These are phyloP conservation scores for Camellia lanceoleosa DNA, from an alignment of 148 eudicot species.

Conservation along the genomic window DNA sequence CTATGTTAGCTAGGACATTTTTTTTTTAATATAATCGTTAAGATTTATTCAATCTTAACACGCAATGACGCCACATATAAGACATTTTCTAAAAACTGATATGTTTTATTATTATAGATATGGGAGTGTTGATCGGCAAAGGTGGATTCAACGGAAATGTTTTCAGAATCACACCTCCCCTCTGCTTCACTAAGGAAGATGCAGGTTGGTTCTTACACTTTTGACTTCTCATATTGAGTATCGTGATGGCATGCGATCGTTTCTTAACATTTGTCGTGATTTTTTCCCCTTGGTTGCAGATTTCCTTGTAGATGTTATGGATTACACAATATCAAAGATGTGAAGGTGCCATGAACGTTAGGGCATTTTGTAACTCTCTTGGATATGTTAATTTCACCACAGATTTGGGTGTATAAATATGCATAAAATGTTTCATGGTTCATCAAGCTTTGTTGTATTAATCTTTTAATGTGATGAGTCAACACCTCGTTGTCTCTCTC, in stretches of 20 bases:
- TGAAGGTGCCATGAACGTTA: constrained; percentile 5
- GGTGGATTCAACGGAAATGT: constrained; percentile 95
- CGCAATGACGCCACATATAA: no score
- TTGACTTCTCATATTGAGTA: background rate
- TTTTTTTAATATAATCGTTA: no score
- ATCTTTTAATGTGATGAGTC: constrained; percentile 37
- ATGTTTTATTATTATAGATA: constrained; percentile 33
- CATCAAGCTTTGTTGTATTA: background rate
- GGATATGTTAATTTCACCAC: background rate
- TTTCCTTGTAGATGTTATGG: constrained; percentile 58
- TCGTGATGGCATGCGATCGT: background rate
- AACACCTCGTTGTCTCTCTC: constrained; percentile 78
- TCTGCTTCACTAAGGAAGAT: constrained; percentile 93
- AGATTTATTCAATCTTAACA: no score
- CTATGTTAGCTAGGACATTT: no score
- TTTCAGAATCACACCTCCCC: constrained; percentile 94
- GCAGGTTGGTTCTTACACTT: constrained; percentile 46
- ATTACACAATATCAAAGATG: constrained; percentile 48
- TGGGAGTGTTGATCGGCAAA: constrained; percentile 93
- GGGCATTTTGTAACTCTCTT: background rate
- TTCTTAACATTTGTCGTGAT: background rate
- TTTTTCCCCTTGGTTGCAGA: constrained; percentile 25
- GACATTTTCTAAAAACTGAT: no score
- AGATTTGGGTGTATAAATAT: background rate
- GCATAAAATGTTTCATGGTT: background rate